Evolutionary conservation across 257 asterid species (phyloP).

Genomic region (Fraxinus cuspidata): DNA sequence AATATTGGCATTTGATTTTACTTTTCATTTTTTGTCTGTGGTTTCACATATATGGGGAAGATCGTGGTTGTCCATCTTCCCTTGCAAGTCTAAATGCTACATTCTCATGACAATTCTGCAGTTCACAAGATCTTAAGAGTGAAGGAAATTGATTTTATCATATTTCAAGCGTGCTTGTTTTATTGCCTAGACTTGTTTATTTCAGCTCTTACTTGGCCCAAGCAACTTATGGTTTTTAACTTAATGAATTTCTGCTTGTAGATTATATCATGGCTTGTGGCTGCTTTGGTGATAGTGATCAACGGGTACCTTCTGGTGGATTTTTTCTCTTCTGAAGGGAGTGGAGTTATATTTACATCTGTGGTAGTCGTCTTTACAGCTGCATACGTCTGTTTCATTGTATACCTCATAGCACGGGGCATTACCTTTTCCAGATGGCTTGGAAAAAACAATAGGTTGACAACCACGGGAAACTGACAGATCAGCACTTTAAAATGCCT

Average conservation of each 20-base stretch:
- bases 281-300: slow-evolving; percentile 63
- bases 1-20: background rate
- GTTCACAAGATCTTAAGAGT: background rate
- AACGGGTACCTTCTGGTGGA: slow-evolving; percentile 70
- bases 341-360: slow-evolving; percentile 44
- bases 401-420: slow-evolving; percentile 59
- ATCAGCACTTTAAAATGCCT: background rate
- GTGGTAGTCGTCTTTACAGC: slow-evolving; percentile 44
- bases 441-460: slow-evolving; percentile 35
- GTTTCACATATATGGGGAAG: background rate
- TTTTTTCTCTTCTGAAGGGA: slow-evolving; percentile 57
- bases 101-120: no score
- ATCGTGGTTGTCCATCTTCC: background rate
- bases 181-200: background rate
- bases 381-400: slow-evolving; percentile 53
- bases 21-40: background rate
- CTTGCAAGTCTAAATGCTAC: background rate
- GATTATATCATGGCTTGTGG: slow-evolving; percentile 69
- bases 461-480: slow-evolving; percentile 29
- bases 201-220: background rate
- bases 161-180: background rate
- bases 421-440: slow-evolving; percentile 35
- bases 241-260: slow-evolving; percentile 21
- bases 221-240: background rate
- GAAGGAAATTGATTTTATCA: background rate